phyloP scores from a whole-genome alignment of 257 asterid species.

The Solanum etuberosum region DNA sequence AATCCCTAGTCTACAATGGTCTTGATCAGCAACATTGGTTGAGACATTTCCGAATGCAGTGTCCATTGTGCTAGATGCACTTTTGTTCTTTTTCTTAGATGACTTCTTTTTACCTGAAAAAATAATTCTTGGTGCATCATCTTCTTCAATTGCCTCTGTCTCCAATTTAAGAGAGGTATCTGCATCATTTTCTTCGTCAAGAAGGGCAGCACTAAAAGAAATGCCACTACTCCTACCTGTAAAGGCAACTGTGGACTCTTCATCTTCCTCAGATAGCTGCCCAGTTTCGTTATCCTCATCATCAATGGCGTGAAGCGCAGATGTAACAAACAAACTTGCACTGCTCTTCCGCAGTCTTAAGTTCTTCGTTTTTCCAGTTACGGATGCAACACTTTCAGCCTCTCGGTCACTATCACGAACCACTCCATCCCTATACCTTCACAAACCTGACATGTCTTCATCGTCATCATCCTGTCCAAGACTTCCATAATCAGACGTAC shows the following conservation, averaged over 20 bases:
- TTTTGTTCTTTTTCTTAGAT: constrained; percentile 53
- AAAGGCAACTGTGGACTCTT: constrained; percentile 34
- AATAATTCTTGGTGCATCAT: constrained; percentile 20
- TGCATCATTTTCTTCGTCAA: constrained; percentile 28
- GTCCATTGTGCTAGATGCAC: constrained; percentile 20
- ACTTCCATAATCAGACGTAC: constrained; percentile 40
- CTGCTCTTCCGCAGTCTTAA: constrained; percentile 28
- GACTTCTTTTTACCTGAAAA: constrained; percentile 87
- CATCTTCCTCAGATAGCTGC: constrained; percentile 34
- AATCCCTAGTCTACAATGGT: not conserved
- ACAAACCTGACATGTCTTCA: constrained; percentile 11
- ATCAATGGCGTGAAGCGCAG: constrained; percentile 15
- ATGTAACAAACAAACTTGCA: constrained; percentile 9
- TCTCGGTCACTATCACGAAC: constrained; percentile 7
- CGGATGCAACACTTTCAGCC: constrained; percentile 1
- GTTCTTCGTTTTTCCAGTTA: constrained; percentile 31
- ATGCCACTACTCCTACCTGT: constrained; percentile 28
- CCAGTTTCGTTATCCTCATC: constrained; percentile 16
- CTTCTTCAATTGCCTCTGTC: constrained; percentile 31
- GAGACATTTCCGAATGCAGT: constrained; percentile 16
- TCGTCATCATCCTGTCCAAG: constrained; percentile 46
- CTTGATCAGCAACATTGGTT: constrained; percentile 5
- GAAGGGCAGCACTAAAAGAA: not conserved
- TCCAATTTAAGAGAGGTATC: constrained; percentile 20
- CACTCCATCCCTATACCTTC: not conserved